A percentile compares a stretch with the other conserved stretches of the same genome.
Conservation (phyloP, 441 rosid species). For the Adansonia gregorii region DNA sequence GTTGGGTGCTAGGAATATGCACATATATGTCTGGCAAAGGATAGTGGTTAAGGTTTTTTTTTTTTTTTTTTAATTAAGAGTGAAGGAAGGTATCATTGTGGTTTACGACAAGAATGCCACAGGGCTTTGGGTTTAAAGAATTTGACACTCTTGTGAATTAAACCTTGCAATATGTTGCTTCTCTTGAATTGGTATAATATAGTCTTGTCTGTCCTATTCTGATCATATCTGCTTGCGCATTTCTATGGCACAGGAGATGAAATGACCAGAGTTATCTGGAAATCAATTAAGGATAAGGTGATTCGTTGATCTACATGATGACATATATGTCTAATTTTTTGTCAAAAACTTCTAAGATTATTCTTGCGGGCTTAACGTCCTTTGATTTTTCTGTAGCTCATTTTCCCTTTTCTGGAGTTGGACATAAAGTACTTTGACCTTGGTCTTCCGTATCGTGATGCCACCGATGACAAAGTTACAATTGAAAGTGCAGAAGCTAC, state of each 20-base stretch:
- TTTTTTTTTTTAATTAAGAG: neutral
- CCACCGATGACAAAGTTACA: slow-evolving; percentile 64
- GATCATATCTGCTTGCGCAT: neutral
- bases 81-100: neutral
- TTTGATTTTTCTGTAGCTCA: slow-evolving; percentile 55
- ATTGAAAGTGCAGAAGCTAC: slow-evolving; percentile 66
- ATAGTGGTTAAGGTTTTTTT: neutral
- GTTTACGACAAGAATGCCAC: neutral
- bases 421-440: slow-evolving; percentile 72
- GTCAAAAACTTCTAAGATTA: neutral
- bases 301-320: neutral
- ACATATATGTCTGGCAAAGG: neutral
- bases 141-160: neutral
- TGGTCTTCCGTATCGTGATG: slow-evolving; percentile 63
- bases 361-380: neutral
- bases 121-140: neutral
- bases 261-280: slow-evolving; percentile 90
- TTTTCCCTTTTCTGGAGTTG: slow-evolving; percentile 66
- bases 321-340: neutral
- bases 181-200: neutral
- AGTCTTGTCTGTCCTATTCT: neutral
- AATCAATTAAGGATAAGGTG: slow-evolving; percentile 86
- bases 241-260: slow-evolving; percentile 59
- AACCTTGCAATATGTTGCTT: neutral
- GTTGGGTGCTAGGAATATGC: neutral